Base-by-base conservation (phyloP, 2,329 filamentous ascomycete species). In the Cercospora brassicicola region DNA sequence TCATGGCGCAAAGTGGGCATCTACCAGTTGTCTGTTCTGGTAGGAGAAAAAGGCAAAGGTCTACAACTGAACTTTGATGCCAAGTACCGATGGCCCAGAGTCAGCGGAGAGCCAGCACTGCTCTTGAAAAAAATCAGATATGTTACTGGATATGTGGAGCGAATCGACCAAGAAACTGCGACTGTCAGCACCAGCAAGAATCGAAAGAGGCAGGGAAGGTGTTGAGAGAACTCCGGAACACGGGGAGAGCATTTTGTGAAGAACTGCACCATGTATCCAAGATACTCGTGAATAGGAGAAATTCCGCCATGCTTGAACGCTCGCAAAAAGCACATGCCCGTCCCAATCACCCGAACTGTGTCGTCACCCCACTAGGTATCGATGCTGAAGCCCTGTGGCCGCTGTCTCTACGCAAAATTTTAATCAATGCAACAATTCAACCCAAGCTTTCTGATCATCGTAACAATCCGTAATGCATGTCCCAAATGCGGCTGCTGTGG, bases 341-440 rank as follows among this genome's bases (percentile, higher is more conserved):
- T n/a, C 48, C 48, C 48, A 55, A 26, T 55, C 48, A 55, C 26
- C 11, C 23, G 23, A 26, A 55, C 23, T 55, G 48, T 55, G 26
- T 28, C 23, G 26, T 55, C 48, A n/a, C 23, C 20, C 4, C 13
- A 28, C 48, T 55, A 55, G 26, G 48, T 55, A 55, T 55, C 48
- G 15, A 55, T 55, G 48, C 48, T 55, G 48, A 55, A 55, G 48
- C 23, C 48, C 48, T 26, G 23, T 55, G 48, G 48, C 48, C 48
- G 23, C 26, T 55, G 23, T 55, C 48, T 26, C 48, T 55, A 55
- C 48, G 23, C 48, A 55, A 30, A 55, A 30, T 13, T 3, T 55
- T n/a, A 55, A 55, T 28, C 48, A 55, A 28, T 55, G 48, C 48
- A 55, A 55, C 48, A 55, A 28, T 55, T 15, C 48, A 55, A 55